Percentiles rank a stretch among this genome's conserved stretches.
phyloP scores from a whole-genome alignment of 2,329 filamentous ascomycete genomes.

The Dactylellina cionopaga region DNA sequence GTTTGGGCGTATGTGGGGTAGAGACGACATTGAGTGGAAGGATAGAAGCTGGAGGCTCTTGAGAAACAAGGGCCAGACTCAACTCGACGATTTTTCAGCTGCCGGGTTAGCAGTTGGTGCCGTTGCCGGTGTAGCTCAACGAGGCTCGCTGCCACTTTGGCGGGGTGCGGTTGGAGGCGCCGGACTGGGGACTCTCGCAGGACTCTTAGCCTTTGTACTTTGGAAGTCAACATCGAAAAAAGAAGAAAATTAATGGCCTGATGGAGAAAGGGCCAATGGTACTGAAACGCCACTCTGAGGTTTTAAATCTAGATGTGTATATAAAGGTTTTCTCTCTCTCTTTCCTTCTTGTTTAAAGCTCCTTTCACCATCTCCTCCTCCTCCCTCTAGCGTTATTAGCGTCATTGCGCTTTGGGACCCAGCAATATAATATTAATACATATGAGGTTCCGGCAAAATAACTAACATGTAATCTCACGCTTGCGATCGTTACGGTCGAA shows the following conservation, averaged over 20 bases:
- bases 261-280: too few species aligned
- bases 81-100: conserved; percentile 69
- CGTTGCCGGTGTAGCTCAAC: conserved; percentile 58
- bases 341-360: too few species aligned
- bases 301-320: too few species aligned
- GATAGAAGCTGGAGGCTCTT: conserved; percentile 72
- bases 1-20: conserved; percentile 66
- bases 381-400: too few species aligned
- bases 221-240: conserved; percentile 28
- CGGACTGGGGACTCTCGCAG: conserved; percentile 23
- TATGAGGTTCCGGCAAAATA: too few species aligned
- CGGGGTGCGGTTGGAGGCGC: conserved; percentile 62
- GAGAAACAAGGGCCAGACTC: conserved; percentile 68
- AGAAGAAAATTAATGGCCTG: neutral
- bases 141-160: conserved; percentile 59
- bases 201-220: conserved; percentile 14
- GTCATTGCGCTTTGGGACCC: too few species aligned
- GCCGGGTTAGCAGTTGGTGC: conserved; percentile 62
- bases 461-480: too few species aligned
- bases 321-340: too few species aligned
- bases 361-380: too few species aligned
- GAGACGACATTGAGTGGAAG: conserved; percentile 71
- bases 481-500: too few species aligned
- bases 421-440: too few species aligned
- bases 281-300: too few species aligned